Conservation (phyloP, 208 protist genomes). For the Borovskyia barvae region DNA sequence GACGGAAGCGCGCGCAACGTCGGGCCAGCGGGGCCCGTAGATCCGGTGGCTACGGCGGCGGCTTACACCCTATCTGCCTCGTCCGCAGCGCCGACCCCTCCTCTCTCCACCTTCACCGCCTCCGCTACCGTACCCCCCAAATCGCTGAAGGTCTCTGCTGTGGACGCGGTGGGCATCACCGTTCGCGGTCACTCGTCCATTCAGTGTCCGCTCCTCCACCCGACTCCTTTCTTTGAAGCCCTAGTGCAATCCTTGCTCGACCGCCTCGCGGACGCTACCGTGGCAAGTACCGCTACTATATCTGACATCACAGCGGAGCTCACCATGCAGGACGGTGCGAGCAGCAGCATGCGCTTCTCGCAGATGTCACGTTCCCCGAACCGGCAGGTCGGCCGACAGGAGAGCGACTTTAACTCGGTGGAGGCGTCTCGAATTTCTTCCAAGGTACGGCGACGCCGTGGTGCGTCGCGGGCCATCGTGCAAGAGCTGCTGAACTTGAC, state of each 20-base stretch:
- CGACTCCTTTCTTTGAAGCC: constrained; percentile 43
- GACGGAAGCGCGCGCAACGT: no score
- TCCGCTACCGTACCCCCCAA: not conserved
- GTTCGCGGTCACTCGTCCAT: constrained; percentile 61
- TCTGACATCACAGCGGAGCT: constrained; percentile 29
- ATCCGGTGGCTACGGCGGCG: not conserved
- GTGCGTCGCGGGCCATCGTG: constrained; percentile 38
- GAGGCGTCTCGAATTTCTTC: not conserved
- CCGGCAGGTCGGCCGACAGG: not conserved
- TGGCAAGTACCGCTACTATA: constrained; percentile 31
- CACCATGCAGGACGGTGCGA: constrained; percentile 5
- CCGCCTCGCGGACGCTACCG: constrained; percentile 53
- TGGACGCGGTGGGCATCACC: constrained; percentile 63
- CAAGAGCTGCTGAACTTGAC: constrained; percentile 76
- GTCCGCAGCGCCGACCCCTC: not conserved
- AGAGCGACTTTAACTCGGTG: no score
- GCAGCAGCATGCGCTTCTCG: not conserved
- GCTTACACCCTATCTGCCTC: not conserved
- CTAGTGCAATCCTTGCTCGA: constrained; percentile 71
- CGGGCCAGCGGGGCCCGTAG: not conserved
- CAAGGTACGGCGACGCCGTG: constrained; percentile 10
- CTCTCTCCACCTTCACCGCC: not conserved
- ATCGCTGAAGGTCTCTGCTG: constrained; percentile 41
- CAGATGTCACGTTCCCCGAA: not conserved
- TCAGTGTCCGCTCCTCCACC: constrained; percentile 47